Evolutionary conservation across 1,284 basidiomycete species (phyloP).

Genomic region (Inonotus obliquus): DNA sequence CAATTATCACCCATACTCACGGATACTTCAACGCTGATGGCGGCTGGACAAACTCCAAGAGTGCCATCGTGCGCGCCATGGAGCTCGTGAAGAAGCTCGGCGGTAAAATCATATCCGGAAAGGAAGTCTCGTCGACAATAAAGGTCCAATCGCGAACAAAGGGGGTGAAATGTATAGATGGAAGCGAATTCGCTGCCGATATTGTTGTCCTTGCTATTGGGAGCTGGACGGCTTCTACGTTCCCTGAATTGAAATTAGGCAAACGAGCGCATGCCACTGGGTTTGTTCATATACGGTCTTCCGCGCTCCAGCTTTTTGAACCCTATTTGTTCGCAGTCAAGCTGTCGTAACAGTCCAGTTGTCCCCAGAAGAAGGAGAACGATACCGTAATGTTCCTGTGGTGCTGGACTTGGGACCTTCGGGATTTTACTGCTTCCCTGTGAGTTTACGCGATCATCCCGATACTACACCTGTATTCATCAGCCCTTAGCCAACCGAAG

Average conservation of each 20-base stretch:
- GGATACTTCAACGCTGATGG: conserved; percentile 75
- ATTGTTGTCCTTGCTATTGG: conserved; percentile 67
- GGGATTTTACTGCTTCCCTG: conserved; percentile 77
- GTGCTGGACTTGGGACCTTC: conserved; percentile 58
- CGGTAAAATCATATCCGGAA: conserved; percentile 55
- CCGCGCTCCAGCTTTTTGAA: not conserved
- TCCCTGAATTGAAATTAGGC: conserved; percentile 53
- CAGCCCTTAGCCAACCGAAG: conserved; percentile 54
- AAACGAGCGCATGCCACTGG: conserved; percentile 61
- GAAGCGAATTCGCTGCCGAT: conserved; percentile 49
- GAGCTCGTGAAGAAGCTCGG: conserved; percentile 54
- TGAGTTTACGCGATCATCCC: conserved; percentile 32
- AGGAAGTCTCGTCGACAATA: conserved; percentile 48
- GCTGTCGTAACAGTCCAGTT: conserved; percentile 74
- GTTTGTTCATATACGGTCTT: conserved; percentile 34
- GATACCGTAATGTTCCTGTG: conserved; percentile 65
- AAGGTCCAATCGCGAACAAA: conserved; percentile 36
- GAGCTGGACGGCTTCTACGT: conserved; percentile 80
- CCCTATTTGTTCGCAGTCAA: conserved; percentile 47
- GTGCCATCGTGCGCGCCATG: conserved; percentile 59
- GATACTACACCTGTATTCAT: not conserved
- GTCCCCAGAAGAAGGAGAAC: conserved; percentile 57
- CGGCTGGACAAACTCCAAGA: conserved; percentile 82
- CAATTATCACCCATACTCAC: conserved; percentile 15
- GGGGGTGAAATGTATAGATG: conserved; percentile 65